Evolutionary conservation across 2,329 filamentous ascomycete species (phyloP).

Genomic region (Microsporum ferrugineum): DNA sequence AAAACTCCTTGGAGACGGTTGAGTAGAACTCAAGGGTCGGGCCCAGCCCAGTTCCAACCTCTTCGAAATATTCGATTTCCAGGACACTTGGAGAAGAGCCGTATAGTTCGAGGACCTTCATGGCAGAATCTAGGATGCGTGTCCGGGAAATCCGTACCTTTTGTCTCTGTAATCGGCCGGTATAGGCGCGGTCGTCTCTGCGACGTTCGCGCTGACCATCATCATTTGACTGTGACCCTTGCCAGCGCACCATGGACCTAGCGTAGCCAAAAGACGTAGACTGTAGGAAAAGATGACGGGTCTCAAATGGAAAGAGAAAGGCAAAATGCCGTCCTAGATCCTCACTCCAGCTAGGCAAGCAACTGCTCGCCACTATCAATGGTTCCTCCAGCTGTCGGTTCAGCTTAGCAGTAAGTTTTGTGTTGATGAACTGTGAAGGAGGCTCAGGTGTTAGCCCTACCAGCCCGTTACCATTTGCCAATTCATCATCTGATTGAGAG

Average conservation of each 20-base stretch:
- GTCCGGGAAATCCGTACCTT: slow-evolving; percentile 93
- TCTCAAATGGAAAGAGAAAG: slow-evolving; percentile 97
- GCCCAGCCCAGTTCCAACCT: slow-evolving; percentile 90
- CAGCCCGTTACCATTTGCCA: slow-evolving; percentile 63
- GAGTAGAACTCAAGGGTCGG: slow-evolving; percentile 97
- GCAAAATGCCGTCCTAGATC: slow-evolving; percentile 87
- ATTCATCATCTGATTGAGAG: slow-evolving; percentile 80
- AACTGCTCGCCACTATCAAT: slow-evolving; percentile 91
- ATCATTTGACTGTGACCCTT: slow-evolving; percentile 73
- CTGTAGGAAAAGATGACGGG: slow-evolving; percentile 88
- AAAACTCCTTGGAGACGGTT: slow-evolving; percentile 91
- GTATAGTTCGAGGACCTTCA: slow-evolving; percentile 98
- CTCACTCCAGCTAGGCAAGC: slow-evolving; percentile 89
- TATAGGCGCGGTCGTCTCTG: slow-evolving; percentile 78
- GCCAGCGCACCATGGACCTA: slow-evolving; percentile 94
- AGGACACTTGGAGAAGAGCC: slow-evolving; percentile 91
- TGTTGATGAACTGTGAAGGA: slow-evolving; percentile 91
- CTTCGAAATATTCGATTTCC: slow-evolving; percentile 97
- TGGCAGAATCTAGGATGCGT: slow-evolving; percentile 90
- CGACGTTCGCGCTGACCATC: slow-evolving; percentile 70
- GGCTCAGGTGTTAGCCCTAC: slow-evolving; percentile 68
- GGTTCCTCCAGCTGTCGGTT: slow-evolving; percentile 96
- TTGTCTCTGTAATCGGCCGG: slow-evolving; percentile 83
- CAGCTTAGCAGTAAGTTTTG: slow-evolving; percentile 92
- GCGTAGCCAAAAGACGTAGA: slow-evolving; percentile 98